Evolutionary conservation across 768 basidiomycete species (phyloP).

Genomic region (Lactarius quietus): DNA sequence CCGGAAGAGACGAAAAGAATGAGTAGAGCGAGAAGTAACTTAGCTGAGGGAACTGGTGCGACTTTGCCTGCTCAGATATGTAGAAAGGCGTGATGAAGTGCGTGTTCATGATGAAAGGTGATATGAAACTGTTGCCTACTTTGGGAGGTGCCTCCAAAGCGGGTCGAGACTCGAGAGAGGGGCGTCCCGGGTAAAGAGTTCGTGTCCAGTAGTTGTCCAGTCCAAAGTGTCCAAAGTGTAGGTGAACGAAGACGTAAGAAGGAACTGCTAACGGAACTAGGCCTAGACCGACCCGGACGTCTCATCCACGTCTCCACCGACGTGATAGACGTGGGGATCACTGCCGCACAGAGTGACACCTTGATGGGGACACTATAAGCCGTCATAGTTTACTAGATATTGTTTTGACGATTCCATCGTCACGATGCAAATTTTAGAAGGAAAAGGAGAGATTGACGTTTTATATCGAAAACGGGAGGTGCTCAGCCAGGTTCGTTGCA

Average conservation of each 20-base stretch:
- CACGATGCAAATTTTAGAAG: slow-evolving; percentile 50
- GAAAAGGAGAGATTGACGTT: slow-evolving; percentile 48
- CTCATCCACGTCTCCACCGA: slow-evolving; percentile 61
- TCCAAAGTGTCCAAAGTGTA: slow-evolving; percentile 37
- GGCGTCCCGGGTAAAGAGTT: too few species aligned
- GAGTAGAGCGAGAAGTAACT: slow-evolving; percentile 65
- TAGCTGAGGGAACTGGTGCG: slow-evolving; percentile 40
- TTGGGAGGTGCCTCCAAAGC: slow-evolving; percentile 57
- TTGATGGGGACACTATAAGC: slow-evolving; percentile 49
- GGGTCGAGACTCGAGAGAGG: slow-evolving; percentile 34
- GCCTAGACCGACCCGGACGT: slow-evolving; percentile 40
- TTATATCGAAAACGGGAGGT: slow-evolving; percentile 65
- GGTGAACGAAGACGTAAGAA: slow-evolving; percentile 35
- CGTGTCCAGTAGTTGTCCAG: slow-evolving; percentile 76
- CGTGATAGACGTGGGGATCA: slow-evolving; percentile 73
- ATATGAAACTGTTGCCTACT: slow-evolving; percentile 52
- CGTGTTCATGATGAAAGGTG: too few species aligned
- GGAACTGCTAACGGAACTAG: slow-evolving; percentile 3
- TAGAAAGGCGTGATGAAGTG: not conserved
- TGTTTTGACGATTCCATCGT: slow-evolving; percentile 80
- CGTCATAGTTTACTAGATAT: slow-evolving; percentile 25
- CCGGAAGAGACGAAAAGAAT: slow-evolving; percentile 69
- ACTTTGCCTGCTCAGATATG: not conserved
- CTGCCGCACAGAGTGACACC: slow-evolving; percentile 69
- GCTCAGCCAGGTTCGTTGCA: slow-evolving; percentile 36